These are phyloP conservation scores for Suhomyces wounanorum DNA, from an alignment of 1,139 yeast species.

Conservation along the genomic window DNA sequence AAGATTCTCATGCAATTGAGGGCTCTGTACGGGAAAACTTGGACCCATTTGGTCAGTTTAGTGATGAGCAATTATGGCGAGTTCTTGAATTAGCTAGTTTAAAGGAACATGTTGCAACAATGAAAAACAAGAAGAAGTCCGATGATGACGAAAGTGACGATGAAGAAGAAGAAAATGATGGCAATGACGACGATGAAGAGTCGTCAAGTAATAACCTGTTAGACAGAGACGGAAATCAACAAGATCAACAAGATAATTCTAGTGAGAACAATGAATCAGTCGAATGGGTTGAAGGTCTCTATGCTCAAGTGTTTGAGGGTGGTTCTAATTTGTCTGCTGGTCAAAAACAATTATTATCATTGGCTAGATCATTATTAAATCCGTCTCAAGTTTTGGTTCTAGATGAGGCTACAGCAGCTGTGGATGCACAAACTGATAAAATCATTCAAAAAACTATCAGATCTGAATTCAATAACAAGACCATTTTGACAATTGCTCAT, in stretches of 20 bases:
- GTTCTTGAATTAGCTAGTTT: conserved; percentile 32
- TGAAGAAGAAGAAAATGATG: conserved; percentile 15
- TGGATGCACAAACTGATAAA: conserved; percentile 40
- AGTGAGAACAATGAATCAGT: conserved; percentile 14
- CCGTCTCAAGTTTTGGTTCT: conserved; percentile 35
- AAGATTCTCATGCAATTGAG: conserved; percentile 33
- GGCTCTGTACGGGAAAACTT: conserved; percentile 33
- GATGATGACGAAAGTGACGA: conserved; percentile 20
- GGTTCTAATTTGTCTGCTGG: conserved; percentile 42
- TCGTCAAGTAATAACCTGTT: neutral
- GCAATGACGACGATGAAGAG: conserved; percentile 17
- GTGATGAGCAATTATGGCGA: conserved; percentile 31
- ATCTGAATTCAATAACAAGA: conserved; percentile 33
- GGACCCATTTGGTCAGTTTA: conserved; percentile 29
- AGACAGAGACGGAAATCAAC: too few relatives aligned
- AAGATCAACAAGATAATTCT: conserved; percentile 9
- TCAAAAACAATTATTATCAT: conserved; percentile 39
- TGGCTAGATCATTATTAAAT: conserved; percentile 39
- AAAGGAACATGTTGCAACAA: conserved; percentile 25
- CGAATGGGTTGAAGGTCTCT: conserved; percentile 19
- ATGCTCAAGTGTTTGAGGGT: conserved; percentile 31
- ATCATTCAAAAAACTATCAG: conserved; percentile 38
- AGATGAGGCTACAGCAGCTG: conserved; percentile 44
- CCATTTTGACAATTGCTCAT: conserved; percentile 41
- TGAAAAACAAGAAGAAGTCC: conserved; percentile 24